Base-by-base conservation (phyloP, 768 basidiomycete species). In the Lactarius deliciosus region DNA sequence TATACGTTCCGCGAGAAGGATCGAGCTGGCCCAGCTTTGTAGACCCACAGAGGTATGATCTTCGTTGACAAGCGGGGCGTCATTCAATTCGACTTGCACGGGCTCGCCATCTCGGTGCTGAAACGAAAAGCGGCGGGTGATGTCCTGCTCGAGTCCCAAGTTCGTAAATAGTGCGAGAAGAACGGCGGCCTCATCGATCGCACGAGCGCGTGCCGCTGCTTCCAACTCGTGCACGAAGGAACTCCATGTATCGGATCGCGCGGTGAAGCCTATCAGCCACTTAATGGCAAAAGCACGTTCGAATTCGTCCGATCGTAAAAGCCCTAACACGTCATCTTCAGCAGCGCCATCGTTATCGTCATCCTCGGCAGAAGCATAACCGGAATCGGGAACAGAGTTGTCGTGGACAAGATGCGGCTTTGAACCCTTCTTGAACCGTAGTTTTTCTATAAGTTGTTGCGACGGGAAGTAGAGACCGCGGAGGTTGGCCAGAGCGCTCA, bases 21-120 rank as follows among this genome's bases (percentile, higher is more conserved):
- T 89, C 20, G 87, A 84, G 71, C 89, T 88, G 10, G 86, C 91
- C 92, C 92, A 94, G 72, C 89, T 92, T 75, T 94, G 92, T 54
- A 94, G 77, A 0, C 92, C 91, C 38, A 92, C 91, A 20, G 86
- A 86, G 11, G 90, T 91, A 74, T 92, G 88, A 73, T 92, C 91
- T 16, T 82, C 79, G 38, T 76, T 78, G 32, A 83, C 79, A 47
- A 91, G 77, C 1, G 88, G 83, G 1, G 85, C 90, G 71, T 93
- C 91, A 72, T 88, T 89, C 40, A 93, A 79, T 74, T 87, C 81
- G 59, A 89, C 79, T 20, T 74, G 72, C 54, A 88, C 75, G 20
- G 57, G 41, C 34, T 53, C 68, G 2, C 41, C 45, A 50, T 22
- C 71, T 6, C 62, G 68, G 3, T 69, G 50, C 34, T 71, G 67